Percentiles rank a stretch among this genome's conserved stretches.
These are phyloP conservation scores for Cicer pinnatifidum DNA, from an alignment of 306 rosid genomes.

Conservation along the genomic window DNA sequence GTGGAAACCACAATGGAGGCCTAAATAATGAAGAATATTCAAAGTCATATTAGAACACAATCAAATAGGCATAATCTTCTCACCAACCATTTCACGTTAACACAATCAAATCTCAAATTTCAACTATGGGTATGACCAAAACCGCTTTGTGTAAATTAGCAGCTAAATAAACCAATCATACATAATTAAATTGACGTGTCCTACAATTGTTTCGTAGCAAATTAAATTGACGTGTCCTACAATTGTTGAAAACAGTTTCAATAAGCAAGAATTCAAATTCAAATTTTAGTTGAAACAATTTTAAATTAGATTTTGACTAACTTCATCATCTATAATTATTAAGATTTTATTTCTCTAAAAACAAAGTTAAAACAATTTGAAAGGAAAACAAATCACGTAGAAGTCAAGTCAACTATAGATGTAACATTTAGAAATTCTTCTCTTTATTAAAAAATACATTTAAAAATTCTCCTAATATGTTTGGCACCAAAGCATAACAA, in stretches of 20 bases:
- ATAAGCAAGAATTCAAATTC: neutral
- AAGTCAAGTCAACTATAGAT: constrained; percentile 17
- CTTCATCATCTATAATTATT: too few relatives aligned
- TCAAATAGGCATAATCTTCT: neutral
- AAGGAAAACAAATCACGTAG: neutral
- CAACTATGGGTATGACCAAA: neutral
- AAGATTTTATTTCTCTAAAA: too few relatives aligned
- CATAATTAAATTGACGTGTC: neutral
- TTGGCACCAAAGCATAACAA: constrained; percentile 23
- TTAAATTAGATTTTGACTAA: too few relatives aligned
- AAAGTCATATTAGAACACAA: constrained; percentile 14
- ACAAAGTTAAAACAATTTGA: neutral
- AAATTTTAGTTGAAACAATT: too few relatives aligned
- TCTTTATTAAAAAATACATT: neutral
- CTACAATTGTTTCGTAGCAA: neutral
- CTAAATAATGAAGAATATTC: neutral
- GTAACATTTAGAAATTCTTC: constrained; percentile 22
- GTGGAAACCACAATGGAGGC: neutral
- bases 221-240: neutral
- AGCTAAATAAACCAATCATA: constrained; percentile 16
- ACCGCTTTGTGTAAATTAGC: neutral
- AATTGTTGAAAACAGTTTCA: neutral
- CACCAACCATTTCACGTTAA: neutral
- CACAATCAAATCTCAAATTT: constrained; percentile 11
- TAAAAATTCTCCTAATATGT: constrained; percentile 7